phyloP scores from a whole-genome alignment of 2,329 filamentous ascomycete genomes.

The Lasiodiplodia sp. region DNA sequence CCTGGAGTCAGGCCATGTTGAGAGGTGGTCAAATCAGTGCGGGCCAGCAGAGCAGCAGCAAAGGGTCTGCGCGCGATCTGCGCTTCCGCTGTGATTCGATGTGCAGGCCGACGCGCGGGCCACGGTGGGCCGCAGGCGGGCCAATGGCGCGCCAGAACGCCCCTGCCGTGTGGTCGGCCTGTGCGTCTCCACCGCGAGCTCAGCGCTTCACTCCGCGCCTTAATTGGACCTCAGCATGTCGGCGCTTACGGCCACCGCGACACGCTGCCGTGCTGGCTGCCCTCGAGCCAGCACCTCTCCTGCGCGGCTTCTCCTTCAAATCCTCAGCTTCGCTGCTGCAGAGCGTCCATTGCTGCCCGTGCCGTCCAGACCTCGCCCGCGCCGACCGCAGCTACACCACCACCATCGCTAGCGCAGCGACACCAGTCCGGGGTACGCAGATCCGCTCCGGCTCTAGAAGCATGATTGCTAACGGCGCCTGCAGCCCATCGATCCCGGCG shows the following conservation, averaged over 20 bases:
- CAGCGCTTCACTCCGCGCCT: conserved; percentile 15
- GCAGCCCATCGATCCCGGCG: conserved; percentile 23
- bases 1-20: background rate
- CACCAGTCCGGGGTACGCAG: conserved; percentile 19
- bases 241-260: conserved; percentile 12
- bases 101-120: conserved; percentile 5
- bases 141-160: background rate
- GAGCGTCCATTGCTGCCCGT: background rate
- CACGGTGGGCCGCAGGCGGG: background rate
- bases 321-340: background rate
- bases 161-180: conserved; percentile 20
- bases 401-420: background rate
- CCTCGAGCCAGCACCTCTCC: conserved; percentile 4
- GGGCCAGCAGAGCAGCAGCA: background rate
- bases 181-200: conserved; percentile 11
- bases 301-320: conserved; percentile 1
- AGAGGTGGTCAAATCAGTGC: background rate
- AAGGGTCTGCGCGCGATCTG: background rate
- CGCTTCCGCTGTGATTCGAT: conserved; percentile 18
- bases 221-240: conserved; percentile 11
- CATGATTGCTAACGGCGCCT: conserved; percentile 16
- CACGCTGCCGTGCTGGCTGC: background rate
- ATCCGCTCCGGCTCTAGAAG: conserved; percentile 3
- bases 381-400: background rate
- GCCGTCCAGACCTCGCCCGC: background rate